Evolutionary conservation across 1,284 basidiomycete genomes (phyloP).

Genomic region (Vanrija humicola): DNA sequence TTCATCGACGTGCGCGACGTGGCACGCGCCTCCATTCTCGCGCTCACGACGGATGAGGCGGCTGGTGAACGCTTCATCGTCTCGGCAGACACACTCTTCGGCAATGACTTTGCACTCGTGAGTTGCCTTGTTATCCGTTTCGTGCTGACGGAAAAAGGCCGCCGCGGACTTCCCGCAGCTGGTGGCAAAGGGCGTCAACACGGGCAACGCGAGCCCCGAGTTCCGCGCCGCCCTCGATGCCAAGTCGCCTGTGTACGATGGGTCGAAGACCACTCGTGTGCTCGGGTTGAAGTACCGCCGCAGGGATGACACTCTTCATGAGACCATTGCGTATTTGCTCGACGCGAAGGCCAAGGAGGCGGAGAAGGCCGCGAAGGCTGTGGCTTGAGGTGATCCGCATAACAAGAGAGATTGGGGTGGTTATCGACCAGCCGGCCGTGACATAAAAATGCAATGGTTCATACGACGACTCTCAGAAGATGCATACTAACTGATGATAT

Average conservation of each 20-base stretch:
- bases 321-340: constrained; percentile 9
- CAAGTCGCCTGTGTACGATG: constrained; percentile 21
- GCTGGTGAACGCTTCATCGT: constrained; percentile 60
- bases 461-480: too few relatives aligned
- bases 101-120: constrained; percentile 30
- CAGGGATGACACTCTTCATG: constrained; percentile 18
- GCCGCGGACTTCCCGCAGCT: neutral
- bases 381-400: too few relatives aligned
- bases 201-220: constrained; percentile 1
- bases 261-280: constrained; percentile 32
- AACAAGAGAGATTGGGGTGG: too few relatives aligned
- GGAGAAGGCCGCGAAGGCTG: too few relatives aligned
- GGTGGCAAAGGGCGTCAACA: neutral
- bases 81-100: constrained; percentile 42
- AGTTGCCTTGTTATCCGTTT: neutral
- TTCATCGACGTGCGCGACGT: constrained; percentile 12
- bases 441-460: too few relatives aligned
- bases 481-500: too few relatives aligned
- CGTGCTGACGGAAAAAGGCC: too few relatives aligned
- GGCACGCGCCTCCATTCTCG: neutral
- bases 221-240: neutral
- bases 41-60: constrained; percentile 38
- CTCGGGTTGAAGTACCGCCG: constrained; percentile 33
- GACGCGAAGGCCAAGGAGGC: too few relatives aligned
- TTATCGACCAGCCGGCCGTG: too few relatives aligned